Evolutionary conservation across 306 rosid species (phyloP), one percentile per base, ranked within the genome.

Genomic region (Arachis hypogaea): DNA sequence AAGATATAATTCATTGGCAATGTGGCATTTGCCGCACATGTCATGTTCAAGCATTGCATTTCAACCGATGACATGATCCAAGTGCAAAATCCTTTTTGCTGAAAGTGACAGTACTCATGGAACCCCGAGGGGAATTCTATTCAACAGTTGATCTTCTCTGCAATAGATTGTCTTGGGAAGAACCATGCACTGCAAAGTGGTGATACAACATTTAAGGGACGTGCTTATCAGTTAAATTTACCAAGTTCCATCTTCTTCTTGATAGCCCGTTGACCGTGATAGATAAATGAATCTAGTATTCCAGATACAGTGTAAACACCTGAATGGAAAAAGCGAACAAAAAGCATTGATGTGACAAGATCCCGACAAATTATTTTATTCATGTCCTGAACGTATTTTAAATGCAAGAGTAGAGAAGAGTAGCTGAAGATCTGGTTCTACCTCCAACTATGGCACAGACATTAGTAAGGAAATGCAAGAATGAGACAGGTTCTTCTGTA

Each of bases 381-480:
- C 33, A 41, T 52, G 36, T 3, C 41, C 2, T 30, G 56, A 73
- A 70, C 42, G 40, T 14, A 59, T 40, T 66, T 62, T 58, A 59
- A 52, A 76, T 65, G 63, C 3, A 74, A 67, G 40, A 71, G 33
- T 63, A 41, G 6, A n/a, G 52, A 33, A 33, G 28, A 28, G 11
- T 52, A 73, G 69, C 41, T 69, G 50, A 66, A 36, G 70, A 71
- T 76, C 51, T 62, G 69, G 69, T 69, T 68, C 64, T 88, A 95
- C 99, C 99, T 95, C 99, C 99, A 28, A 95, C 88, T 69, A 92
- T 95, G 74, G 99, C 99, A 5, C 99, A 95, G 63, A 95, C 92
- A 41, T 92, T 95, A 33, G 99, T 95, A 71, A 95, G 88, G 83
- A 95, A 95, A 85, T 95, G 99, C 72, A 95, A 82, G 85, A 95